These are phyloP conservation scores for Thalassia testudinum DNA, from an alignment of 116 monocot genomes.

Conservation along the genomic window DNA sequence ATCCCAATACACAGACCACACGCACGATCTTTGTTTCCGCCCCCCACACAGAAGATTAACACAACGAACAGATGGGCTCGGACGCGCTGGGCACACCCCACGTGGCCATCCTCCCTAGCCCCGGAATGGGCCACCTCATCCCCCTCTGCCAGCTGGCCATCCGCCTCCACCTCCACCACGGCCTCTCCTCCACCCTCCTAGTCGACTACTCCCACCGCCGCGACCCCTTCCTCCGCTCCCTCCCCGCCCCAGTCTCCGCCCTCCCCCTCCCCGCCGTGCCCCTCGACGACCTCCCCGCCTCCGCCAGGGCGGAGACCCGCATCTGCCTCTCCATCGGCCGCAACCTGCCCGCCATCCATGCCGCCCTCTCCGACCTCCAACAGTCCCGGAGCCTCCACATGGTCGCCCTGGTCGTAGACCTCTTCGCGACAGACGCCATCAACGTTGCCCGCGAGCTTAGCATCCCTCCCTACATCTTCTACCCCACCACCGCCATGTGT, in stretches of 20 bases:
- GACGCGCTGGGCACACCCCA: slow-evolving; percentile 12
- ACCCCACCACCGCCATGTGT: slow-evolving; percentile 8
- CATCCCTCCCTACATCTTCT: slow-evolving; percentile 24
- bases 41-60: no score
- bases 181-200: slow-evolving; percentile 52
- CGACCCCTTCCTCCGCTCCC: slow-evolving; percentile 11
- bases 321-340: not conserved
- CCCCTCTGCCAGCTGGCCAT: slow-evolving; percentile 48
- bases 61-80: no score
- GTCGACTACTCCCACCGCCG: slow-evolving; percentile 14
- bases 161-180: slow-evolving; percentile 18
- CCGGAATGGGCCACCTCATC: slow-evolving; percentile 55
- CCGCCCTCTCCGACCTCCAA: not conserved
- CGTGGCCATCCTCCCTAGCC: slow-evolving; percentile 29
- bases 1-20: no score
- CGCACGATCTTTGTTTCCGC: no score
- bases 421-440: slow-evolving; percentile 21
- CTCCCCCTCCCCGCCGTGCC: not conserved
- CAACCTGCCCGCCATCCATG: slow-evolving; percentile 1
- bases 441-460: slow-evolving; percentile 19
- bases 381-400: not conserved
- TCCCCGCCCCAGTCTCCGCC: slow-evolving; percentile 1
- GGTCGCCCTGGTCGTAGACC: slow-evolving; percentile 29
- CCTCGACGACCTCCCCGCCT: not conserved
- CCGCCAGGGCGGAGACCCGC: slow-evolving; percentile 7